A percentile compares a stretch with the other conserved stretches of the same genome.
Conservation (phyloP, 441 rosid genomes). For the Sinapis alba region DNA sequence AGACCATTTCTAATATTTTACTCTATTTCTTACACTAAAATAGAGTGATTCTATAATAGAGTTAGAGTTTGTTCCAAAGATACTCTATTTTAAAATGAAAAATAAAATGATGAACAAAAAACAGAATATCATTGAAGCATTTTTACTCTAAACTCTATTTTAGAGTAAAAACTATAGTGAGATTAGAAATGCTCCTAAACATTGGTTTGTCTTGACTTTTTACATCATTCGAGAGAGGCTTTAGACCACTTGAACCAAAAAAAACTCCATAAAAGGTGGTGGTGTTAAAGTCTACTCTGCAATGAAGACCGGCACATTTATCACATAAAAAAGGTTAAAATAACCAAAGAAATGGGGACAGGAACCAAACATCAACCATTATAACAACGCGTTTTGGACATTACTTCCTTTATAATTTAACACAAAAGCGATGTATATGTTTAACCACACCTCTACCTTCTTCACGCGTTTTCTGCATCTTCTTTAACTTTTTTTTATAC, state of each 20-base stretch:
- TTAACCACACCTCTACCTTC: conserved; percentile 33
- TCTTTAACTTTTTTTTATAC: conserved; percentile 5
- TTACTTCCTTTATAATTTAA: conserved; percentile 25
- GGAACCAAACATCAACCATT: conserved; percentile 39
- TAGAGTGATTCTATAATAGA: too few relatives aligned
- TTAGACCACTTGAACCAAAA: neutral
- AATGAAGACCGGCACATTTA: conserved; percentile 22
- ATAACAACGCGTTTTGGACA: conserved; percentile 44
- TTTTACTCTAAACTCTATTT: too few relatives aligned
- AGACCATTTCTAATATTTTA: too few relatives aligned
- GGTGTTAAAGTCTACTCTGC: neutral
- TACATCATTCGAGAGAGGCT: neutral
- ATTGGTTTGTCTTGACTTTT: neutral
- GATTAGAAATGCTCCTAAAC: too few relatives aligned
- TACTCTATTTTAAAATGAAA: too few relatives aligned
- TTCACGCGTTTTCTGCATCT: conserved; percentile 42
- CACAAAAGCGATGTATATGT: conserved; percentile 28
- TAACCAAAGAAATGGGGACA: conserved; percentile 27
- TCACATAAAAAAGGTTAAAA: neutral
- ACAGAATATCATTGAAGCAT: too few relatives aligned
- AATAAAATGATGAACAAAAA: too few relatives aligned
- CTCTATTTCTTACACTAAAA: too few relatives aligned
- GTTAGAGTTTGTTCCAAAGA: too few relatives aligned
- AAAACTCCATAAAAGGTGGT: neutral
- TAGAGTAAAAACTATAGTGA: too few relatives aligned